Conservation (phyloP, 345 rosid genomes). For the Camelina laxa region DNA sequence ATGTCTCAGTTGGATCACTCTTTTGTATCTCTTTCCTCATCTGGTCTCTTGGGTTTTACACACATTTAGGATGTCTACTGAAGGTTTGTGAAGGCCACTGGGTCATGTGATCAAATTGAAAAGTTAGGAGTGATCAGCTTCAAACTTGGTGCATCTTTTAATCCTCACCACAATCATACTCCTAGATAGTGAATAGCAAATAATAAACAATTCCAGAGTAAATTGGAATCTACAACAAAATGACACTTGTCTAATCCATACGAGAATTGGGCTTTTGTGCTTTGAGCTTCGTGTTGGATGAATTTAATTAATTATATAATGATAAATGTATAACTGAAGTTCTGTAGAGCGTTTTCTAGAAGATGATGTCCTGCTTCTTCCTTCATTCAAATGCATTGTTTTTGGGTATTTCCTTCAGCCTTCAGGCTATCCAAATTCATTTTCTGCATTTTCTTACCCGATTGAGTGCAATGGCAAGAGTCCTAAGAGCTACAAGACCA, state of each 20-base stretch:
- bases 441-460: not conserved
- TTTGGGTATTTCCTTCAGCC: not conserved
- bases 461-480: slow-evolving; percentile 14
- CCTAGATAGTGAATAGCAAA: not conserved
- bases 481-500: slow-evolving; percentile 20
- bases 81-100: not conserved
- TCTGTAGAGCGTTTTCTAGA: not conserved
- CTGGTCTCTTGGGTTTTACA: not conserved
- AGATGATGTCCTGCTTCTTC: not conserved
- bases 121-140: slow-evolving; percentile 8
- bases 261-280: not conserved
- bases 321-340: not conserved
- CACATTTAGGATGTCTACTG: not conserved
- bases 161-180: not conserved
- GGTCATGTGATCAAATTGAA: not conserved
- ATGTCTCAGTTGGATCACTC: not conserved
- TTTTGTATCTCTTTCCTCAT: not conserved
- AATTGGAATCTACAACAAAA: slow-evolving; percentile 3
- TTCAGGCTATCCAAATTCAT: not conserved
- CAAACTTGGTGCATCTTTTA: not conserved
- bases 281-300: slow-evolving; percentile 8
- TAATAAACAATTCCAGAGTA: not conserved
- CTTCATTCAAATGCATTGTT: not conserved
- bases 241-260: not conserved
- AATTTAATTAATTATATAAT: not conserved